These are phyloP conservation scores for Strigomonas culicis DNA, from an alignment of 208 protist genomes.

Conservation along the genomic window DNA sequence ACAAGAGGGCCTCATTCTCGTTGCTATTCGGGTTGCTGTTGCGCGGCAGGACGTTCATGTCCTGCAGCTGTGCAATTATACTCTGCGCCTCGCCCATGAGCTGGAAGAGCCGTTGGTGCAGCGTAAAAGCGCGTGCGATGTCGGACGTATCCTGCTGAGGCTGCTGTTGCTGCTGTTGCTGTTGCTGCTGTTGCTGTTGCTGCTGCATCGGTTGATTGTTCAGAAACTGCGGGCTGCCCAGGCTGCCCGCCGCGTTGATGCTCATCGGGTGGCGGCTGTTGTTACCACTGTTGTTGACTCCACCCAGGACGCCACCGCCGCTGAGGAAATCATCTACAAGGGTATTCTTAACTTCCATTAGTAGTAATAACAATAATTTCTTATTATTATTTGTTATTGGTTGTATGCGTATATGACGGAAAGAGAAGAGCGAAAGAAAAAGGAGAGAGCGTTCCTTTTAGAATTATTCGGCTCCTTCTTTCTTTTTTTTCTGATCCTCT, in stretches of 20 bases:
- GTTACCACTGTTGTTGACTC: constrained; percentile 1
- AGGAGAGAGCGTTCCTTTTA: neutral
- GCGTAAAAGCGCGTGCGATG: neutral
- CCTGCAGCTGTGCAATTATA: constrained; percentile 38
- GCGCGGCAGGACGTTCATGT: constrained; percentile 35
- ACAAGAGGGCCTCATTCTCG: constrained; percentile 33
- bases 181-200: constrained; percentile 8
- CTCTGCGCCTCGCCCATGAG: constrained; percentile 37
- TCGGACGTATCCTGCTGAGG: neutral
- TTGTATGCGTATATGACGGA: constrained; percentile 4
- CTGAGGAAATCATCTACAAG: constrained; percentile 26
- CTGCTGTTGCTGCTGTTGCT: neutral
- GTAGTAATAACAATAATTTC: too few species aligned
- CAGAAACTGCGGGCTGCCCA: neutral
- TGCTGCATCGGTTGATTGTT: neutral
- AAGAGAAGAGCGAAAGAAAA: neutral
- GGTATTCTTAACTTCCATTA: too few species aligned
- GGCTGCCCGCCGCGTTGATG: too few species aligned
- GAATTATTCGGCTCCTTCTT: neutral
- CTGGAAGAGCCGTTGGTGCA: constrained; percentile 38
- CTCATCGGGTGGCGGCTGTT: neutral
- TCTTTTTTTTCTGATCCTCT: neutral
- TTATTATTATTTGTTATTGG: constrained; percentile 4
- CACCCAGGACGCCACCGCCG: constrained; percentile 16
- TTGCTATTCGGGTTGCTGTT: constrained; percentile 19